Base-by-base conservation (phyloP, 2,329 filamentous ascomycete genomes). In the Proliferodiscus dingleyae region DNA sequence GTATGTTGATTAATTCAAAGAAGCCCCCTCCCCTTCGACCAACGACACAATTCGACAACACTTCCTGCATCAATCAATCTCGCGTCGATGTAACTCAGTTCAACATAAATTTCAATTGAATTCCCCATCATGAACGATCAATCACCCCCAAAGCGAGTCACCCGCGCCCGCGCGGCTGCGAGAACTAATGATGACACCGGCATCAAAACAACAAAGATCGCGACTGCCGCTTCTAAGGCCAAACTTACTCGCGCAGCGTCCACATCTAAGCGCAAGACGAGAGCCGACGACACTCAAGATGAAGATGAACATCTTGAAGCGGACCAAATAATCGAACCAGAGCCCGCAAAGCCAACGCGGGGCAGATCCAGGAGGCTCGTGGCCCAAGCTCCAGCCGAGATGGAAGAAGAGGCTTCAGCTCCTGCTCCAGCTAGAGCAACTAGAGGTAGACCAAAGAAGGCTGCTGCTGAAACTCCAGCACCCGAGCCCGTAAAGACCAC, bases 61-160 rank as follows among this genome's bases (percentile, higher is more conserved):
- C 18, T 13, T 15, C 38, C 26, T 18, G 32, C 38, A 39, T 34
- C 38, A 6, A 26, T 7, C 23, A 33, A 43, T 43, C n/a, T n/a
- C 42, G 41, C 47, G 33, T 49, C 44, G 40, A 54, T 54, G 52
- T 50, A 37, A 54, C 43, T 37, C 19, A 2, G n/a, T 16, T 9
- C 18, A 19, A 10, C 16, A 6, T 16, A 16, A 9, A 5, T 18
- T 34, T 41, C 36, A 16, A 46, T 45, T 15, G 15, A 24, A 41
- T 46, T 11, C 11, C 23, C 34, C 41, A 68, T 41, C 52, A 79
- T 81, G 76, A 73, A 77, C 53, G 65, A 66, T 42, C 63, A 68
- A 53, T 80, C 75, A 47, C 77, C 78, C 41, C 78, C 77, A 28
- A 79, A 79, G 65, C 74, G 78, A 53, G 71, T 80, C 58, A 81